Evolutionary conservation across 192 early-diverging fungal genomes (phyloP).

Genomic region (Coemansia sp.): DNA sequence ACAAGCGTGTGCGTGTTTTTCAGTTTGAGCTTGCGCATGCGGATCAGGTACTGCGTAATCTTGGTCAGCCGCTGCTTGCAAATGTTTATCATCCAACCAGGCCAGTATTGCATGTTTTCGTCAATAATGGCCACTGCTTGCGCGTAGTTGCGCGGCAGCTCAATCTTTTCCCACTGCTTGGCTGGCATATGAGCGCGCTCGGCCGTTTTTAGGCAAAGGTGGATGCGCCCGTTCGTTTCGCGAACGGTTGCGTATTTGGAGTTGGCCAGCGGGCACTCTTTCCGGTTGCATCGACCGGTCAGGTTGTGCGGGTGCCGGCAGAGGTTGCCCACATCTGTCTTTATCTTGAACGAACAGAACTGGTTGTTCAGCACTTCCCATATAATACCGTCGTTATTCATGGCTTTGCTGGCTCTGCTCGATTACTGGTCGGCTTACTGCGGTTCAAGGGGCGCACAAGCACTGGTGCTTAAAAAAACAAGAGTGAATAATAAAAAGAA

Average conservation of each 20-base stretch:
- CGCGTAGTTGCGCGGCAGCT: constrained; percentile 87
- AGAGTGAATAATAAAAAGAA: not conserved
- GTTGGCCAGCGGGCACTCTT: constrained; percentile 95
- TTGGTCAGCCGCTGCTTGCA: constrained; percentile 96
- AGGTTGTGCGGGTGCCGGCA: constrained; percentile 97
- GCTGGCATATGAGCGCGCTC: constrained; percentile 93
- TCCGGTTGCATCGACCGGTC: constrained; percentile 91
- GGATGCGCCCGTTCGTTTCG: constrained; percentile 78
- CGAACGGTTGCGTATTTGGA: constrained; percentile 92
- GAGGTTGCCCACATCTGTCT: constrained; percentile 86
- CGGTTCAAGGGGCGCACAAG: not conserved
- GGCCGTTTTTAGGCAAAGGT: constrained; percentile 92
- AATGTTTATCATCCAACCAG: constrained; percentile 85
- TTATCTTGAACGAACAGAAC: constrained; percentile 99
- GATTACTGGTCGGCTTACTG: not conserved
- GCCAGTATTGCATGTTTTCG: constrained; percentile 89
- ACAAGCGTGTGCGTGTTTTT: constrained; percentile 78
- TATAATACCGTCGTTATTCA: constrained; percentile 77
- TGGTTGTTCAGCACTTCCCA: constrained; percentile 96
- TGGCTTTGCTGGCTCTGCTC: not conserved
- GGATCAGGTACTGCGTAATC: constrained; percentile 93
- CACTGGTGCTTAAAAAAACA: not conserved
- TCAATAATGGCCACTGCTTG: constrained; percentile 84
- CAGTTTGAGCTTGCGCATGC: constrained; percentile 85
- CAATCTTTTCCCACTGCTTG: constrained; percentile 89